phyloP scores from a whole-genome alignment of 805 yeast genomes.

The Martiniozyma abietophila region DNA sequence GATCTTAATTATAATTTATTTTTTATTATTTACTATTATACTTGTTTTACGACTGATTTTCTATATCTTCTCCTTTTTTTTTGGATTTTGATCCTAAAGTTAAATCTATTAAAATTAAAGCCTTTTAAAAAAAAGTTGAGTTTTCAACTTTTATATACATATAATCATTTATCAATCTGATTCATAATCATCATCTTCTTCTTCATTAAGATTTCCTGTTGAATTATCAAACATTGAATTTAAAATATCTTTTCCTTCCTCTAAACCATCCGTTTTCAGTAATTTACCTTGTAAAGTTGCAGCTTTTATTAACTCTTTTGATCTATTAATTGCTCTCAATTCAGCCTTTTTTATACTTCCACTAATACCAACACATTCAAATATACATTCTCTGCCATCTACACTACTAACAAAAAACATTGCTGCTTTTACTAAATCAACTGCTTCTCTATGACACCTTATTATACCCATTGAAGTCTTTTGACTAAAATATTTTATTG shows the following conservation, averaged over 20 bases:
- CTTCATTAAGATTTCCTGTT: conserved; percentile 7
- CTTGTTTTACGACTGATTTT: too few relatives aligned
- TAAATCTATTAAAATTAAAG: too few relatives aligned
- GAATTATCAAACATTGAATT: conserved; percentile 6
- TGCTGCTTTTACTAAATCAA: conserved; percentile 56
- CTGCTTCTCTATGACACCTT: conserved; percentile 61
- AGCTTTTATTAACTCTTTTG: conserved; percentile 26
- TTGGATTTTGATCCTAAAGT: too few relatives aligned
- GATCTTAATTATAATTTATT: conserved; percentile 40
- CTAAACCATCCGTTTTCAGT: conserved; percentile 7
- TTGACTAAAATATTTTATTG: conserved; percentile 68
- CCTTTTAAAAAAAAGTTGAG: too few relatives aligned
- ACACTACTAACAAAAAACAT: conserved; percentile 45
- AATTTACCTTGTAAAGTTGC: too few relatives aligned
- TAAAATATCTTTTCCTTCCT: conserved; percentile 10
- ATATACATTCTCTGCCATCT: conserved; percentile 39
- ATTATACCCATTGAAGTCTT: conserved; percentile 79
- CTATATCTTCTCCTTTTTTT: too few relatives aligned
- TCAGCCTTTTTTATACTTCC: conserved; percentile 88
- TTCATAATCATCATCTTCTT: conserved; percentile 7
- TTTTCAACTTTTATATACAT: too few relatives aligned
- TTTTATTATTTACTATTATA: too few relatives aligned
- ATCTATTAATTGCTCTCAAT: conserved; percentile 49
- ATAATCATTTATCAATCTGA: too few relatives aligned
- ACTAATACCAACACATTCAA: conserved; percentile 61